phyloP scores from a whole-genome alignment of 2,329 filamentous ascomycete genomes.

The Lecanosticta acicola region DNA sequence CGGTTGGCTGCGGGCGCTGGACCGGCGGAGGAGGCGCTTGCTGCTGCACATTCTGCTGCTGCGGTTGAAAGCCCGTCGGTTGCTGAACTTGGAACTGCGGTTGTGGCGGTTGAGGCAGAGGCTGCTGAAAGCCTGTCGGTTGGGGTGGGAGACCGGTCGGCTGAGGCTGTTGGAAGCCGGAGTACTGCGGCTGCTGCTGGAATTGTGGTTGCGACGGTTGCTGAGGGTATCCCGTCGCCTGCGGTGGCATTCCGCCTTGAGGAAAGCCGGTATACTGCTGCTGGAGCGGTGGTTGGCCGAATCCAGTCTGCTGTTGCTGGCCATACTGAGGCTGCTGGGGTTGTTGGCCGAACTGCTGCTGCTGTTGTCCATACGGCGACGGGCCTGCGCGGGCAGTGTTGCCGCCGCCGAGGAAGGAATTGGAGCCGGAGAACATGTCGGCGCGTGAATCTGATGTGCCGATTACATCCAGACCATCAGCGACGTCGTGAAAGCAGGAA shows the following conservation, averaged over 20 bases:
- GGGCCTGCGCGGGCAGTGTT: slow-evolving; percentile 68
- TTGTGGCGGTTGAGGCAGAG: slow-evolving; percentile 38
- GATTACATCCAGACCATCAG: not conserved
- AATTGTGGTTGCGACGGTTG: slow-evolving; percentile 29
- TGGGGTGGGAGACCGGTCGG: slow-evolving; percentile 50
- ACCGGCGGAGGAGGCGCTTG: slow-evolving; percentile 40
- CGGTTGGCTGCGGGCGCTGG: slow-evolving; percentile 50
- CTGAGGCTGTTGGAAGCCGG: slow-evolving; percentile 37
- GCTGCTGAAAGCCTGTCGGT: slow-evolving; percentile 47
- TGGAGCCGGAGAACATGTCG: slow-evolving; percentile 83
- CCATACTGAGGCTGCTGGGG: slow-evolving; percentile 40
- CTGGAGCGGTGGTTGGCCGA: slow-evolving; percentile 51
- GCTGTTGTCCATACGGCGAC: slow-evolving; percentile 52
- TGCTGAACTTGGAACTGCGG: slow-evolving; percentile 21
- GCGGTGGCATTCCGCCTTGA: slow-evolving; percentile 33
- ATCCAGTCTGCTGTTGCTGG: slow-evolving; percentile 52
- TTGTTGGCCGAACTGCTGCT: slow-evolving; percentile 37
- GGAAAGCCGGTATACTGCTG: slow-evolving; percentile 65
- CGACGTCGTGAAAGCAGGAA: not conserved
- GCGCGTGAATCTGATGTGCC: not conserved
- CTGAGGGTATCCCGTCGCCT: slow-evolving; percentile 33
- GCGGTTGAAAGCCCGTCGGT: slow-evolving; percentile 42
- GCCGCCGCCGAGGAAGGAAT: slow-evolving; percentile 74
- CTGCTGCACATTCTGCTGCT: slow-evolving; percentile 34
- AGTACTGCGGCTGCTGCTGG: slow-evolving; percentile 36